Evolutionary conservation across 2,329 filamentous ascomycete genomes (phyloP).

Genomic region (Paracorniculantispora psalliotae): DNA sequence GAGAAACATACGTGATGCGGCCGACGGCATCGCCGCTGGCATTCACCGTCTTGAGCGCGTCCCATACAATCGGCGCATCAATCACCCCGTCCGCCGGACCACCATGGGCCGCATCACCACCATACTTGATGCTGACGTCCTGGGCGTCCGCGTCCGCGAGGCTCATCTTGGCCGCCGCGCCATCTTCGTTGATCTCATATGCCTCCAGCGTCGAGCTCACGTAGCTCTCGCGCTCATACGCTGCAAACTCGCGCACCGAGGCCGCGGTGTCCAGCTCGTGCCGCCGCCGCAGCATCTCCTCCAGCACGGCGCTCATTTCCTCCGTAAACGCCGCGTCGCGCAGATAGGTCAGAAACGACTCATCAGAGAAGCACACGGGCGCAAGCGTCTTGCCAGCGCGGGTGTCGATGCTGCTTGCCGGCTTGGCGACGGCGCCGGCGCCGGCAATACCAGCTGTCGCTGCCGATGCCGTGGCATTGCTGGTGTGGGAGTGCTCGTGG

Average conservation of each 20-base stretch:
- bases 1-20: constrained; percentile 43
- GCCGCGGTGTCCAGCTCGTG: constrained; percentile 26
- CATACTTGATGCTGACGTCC: constrained; percentile 22
- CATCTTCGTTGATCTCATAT: constrained; percentile 49
- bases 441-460: constrained; percentile 6
- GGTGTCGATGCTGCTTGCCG: background rate
- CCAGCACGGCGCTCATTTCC: constrained; percentile 33
- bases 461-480: too few relatives aligned
- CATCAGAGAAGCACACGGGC: constrained; percentile 33
- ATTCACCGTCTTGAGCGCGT: constrained; percentile 35
- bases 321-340: constrained; percentile 37
- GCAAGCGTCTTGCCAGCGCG: constrained; percentile 10
- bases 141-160: constrained; percentile 24
- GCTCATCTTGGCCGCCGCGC: constrained; percentile 30
- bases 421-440: constrained; percentile 18
- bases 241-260: constrained; percentile 30
- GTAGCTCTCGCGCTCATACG: constrained; percentile 34
- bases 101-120: constrained; percentile 21
- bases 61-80: constrained; percentile 39
- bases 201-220: constrained; percentile 52
- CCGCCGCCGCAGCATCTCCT: constrained; percentile 30
- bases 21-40: constrained; percentile 41
- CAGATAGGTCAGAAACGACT: constrained; percentile 37
- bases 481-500: background rate
- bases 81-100: constrained; percentile 25